Percentiles rank a stretch among this genome's conserved stretches.
Evolutionary conservation across 2,329 filamentous ascomycete species (phyloP).

Genomic region (Cytospora mali): DNA sequence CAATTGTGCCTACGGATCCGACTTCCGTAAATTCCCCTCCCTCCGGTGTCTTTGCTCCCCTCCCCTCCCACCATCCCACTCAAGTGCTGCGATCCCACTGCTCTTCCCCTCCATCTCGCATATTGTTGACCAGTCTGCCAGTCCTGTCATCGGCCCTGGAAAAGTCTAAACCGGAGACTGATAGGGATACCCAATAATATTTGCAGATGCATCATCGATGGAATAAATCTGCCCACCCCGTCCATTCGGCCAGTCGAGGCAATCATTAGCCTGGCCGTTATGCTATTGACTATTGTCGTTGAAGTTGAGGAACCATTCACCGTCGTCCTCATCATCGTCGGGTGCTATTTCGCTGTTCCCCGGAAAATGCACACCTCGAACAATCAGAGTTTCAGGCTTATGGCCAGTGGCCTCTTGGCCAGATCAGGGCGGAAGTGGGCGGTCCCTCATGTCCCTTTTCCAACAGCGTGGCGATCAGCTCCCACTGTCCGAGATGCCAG

Average conservation of each 20-base stretch:
- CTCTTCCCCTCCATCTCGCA: background rate
- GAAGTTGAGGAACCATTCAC: no score
- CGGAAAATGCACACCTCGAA: background rate
- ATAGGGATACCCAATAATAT: background rate
- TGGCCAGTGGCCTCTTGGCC: background rate
- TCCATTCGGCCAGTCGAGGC: no score
- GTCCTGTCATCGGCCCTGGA: slow-evolving; percentile 1
- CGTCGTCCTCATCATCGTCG: background rate
- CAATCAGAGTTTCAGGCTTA: background rate
- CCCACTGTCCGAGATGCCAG: background rate
- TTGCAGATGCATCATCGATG: no score
- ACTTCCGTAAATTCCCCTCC: no score
- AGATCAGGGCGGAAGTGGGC: slow-evolving; percentile 3
- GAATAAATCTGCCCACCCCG: no score
- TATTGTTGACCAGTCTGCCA: slow-evolving; percentile 17
- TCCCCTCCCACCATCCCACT: background rate
- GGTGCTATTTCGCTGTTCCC: background rate
- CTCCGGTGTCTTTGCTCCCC: no score
- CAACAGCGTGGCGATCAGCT: slow-evolving; percentile 10
- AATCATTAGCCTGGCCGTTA: background rate
- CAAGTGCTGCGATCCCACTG: background rate
- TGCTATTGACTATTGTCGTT: background rate
- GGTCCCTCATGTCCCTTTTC: background rate
- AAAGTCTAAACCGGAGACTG: slow-evolving; percentile 5
- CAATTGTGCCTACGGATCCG: no score